These are phyloP conservation scores for Euphorbia peplus DNA, from an alignment of 345 rosid genomes.

Conservation along the genomic window DNA sequence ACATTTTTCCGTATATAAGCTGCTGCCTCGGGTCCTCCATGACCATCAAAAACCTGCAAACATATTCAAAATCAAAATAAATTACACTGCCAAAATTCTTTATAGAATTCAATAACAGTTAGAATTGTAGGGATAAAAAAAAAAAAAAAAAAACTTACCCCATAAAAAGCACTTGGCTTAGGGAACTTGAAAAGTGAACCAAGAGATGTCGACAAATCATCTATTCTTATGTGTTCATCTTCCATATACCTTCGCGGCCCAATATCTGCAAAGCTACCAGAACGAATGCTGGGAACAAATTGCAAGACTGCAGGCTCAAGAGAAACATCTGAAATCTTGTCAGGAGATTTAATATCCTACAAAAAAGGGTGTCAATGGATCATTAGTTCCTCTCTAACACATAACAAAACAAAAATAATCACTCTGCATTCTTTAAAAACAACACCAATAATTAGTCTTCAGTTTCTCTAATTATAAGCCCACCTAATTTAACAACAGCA, in stretches of 20 bases:
- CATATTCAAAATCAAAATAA: constrained; percentile 9
- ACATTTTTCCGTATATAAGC: constrained; percentile 48
- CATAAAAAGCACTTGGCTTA: constrained; percentile 57
- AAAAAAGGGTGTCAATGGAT: constrained; percentile 10
- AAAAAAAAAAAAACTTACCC: constrained; percentile 37
- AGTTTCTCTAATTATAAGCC: background rate
- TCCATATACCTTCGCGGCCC: constrained; percentile 64
- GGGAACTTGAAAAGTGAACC: constrained; percentile 50
- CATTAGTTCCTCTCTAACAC: background rate
- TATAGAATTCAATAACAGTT: constrained; percentile 11
- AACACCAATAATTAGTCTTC: background rate
- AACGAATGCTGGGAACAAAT: constrained; percentile 54
- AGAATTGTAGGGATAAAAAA: constrained; percentile 4
- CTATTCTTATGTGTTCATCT: constrained; percentile 59
- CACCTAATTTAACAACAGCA: background rate
- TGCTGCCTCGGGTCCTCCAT: constrained; percentile 89
- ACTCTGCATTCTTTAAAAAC: background rate
- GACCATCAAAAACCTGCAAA: constrained; percentile 79
- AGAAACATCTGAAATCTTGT: constrained; percentile 25
- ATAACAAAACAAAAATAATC: too few relatives aligned
- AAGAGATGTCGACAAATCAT: constrained; percentile 47
- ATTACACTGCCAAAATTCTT: background rate
- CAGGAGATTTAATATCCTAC: constrained; percentile 40
- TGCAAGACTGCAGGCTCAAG: constrained; percentile 31
- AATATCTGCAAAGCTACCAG: constrained; percentile 58